Percentiles rank a stretch among this genome's conserved stretches.
phyloP scores from a whole-genome alignment of 371 early-diverging fungal species.

The Mucor mucedo region DNA sequence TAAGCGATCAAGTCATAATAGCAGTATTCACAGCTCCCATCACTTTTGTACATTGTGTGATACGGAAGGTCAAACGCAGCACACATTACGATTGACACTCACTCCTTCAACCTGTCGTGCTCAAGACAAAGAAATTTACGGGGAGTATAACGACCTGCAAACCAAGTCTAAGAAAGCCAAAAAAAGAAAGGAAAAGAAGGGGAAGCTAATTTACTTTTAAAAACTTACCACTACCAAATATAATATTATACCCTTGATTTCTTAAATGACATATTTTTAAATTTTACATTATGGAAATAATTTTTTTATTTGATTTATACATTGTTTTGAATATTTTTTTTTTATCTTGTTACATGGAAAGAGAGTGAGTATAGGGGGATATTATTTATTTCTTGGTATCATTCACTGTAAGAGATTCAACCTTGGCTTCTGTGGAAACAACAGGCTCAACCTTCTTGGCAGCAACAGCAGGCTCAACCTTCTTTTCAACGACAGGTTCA shows the following conservation, averaged over 20 bases:
- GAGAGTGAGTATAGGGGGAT: neutral
- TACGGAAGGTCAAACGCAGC: neutral
- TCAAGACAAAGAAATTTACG: conserved; percentile 9
- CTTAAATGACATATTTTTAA: no score
- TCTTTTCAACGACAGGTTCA: conserved; percentile 14
- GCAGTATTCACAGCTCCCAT: neutral
- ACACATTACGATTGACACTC: conserved; percentile 1
- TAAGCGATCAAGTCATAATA: neutral
- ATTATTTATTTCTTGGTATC: conserved; percentile 18
- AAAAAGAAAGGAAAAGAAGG: neutral
- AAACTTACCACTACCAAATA: neutral
- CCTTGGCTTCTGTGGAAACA: neutral
- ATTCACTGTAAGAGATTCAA: conserved; percentile 13
- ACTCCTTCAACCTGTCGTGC: conserved; percentile 9
- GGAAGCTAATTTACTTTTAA: neutral
- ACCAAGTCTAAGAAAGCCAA: neutral
- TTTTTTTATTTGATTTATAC: conserved; percentile 7
- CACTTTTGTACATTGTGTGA: conserved; percentile 4
- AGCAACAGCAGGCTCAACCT: neutral
- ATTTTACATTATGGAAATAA: neutral
- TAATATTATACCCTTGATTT: neutral
- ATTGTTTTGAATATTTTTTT: conserved; percentile 1
- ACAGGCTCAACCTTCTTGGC: conserved; percentile 6
- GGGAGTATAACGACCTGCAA: conserved; percentile 4
- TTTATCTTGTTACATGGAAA: conserved; percentile 2